Conservation (phyloP, 1,139 yeast genomes). For the Spathaspora sp. region DNA sequence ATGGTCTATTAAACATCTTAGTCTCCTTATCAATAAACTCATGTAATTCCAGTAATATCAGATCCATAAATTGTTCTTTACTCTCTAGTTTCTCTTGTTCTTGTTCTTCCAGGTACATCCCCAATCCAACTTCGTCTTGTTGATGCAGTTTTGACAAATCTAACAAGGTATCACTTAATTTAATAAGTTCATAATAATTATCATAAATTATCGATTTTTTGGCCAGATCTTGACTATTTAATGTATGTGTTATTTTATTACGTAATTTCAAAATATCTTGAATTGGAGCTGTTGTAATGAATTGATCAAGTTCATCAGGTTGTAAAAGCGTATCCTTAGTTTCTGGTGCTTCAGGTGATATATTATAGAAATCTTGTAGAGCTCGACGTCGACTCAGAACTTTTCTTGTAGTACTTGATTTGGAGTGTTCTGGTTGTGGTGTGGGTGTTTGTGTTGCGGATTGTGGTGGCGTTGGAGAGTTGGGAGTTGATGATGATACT, state of each 20-base stretch:
- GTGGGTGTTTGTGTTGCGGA: slow-evolving; percentile 2
- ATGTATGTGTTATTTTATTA: slow-evolving; percentile 30
- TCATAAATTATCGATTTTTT: slow-evolving; percentile 49
- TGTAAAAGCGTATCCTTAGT: slow-evolving; percentile 3
- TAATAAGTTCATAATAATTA: slow-evolving; percentile 46
- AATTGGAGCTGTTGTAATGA: slow-evolving; percentile 32
- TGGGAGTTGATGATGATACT: slow-evolving; percentile 5
- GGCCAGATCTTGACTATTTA: slow-evolving; percentile 42
- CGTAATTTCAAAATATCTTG: slow-evolving; percentile 38
- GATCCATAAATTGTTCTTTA: slow-evolving; percentile 24
- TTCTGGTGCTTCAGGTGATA: slow-evolving; percentile 17
- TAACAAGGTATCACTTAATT: slow-evolving; percentile 37
- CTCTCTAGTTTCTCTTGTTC: slow-evolving; percentile 7
- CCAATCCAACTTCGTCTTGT: slow-evolving; percentile 7
- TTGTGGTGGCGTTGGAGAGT: too few relatives aligned
- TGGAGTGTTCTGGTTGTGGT: slow-evolving; percentile 6
- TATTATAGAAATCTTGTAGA: slow-evolving; percentile 43
- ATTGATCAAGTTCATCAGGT: slow-evolving; percentile 25
- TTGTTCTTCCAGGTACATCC: slow-evolving; percentile 6
- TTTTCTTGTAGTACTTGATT: slow-evolving; percentile 20
- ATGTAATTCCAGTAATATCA: slow-evolving; percentile 27
- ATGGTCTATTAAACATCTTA: slow-evolving; percentile 25
- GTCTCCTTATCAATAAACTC: slow-evolving; percentile 22
- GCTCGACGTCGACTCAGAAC: slow-evolving; percentile 45
- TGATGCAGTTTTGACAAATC: slow-evolving; percentile 20